Percentiles rank a stretch among this genome's conserved stretches.
Evolutionary conservation across 2,329 filamentous ascomycete genomes (phyloP).

Genomic region (Kalmusia sp.): DNA sequence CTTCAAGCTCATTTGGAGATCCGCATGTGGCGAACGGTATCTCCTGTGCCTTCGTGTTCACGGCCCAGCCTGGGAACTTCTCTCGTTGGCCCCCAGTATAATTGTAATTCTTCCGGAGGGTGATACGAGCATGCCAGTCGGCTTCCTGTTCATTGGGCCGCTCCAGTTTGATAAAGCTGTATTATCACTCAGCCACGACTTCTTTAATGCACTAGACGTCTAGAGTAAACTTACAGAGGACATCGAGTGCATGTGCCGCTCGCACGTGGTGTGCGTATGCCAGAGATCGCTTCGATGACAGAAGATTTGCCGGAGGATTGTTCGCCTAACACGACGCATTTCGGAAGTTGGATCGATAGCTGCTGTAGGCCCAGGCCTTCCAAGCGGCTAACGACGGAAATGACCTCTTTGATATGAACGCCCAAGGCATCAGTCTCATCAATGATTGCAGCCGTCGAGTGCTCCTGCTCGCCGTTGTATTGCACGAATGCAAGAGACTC

Average conservation of each 20-base stretch:
- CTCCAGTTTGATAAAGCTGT: constrained; percentile 38
- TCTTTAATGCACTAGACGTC: constrained; percentile 16
- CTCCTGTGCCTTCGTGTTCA: constrained; percentile 48
- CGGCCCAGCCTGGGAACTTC: constrained; percentile 71
- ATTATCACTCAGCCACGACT: constrained; percentile 41
- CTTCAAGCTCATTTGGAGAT: constrained; percentile 69
- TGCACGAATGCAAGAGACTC: constrained; percentile 5
- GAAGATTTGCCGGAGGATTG: constrained; percentile 85
- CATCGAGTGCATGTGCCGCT: constrained; percentile 81
- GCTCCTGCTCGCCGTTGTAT: neutral
- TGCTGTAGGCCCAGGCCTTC: constrained; percentile 76
- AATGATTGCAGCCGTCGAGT: neutral
- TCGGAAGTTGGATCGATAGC: constrained; percentile 71
- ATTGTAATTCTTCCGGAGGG: constrained; percentile 69
- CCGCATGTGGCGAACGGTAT: constrained; percentile 69
- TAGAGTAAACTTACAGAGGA: constrained; percentile 74
- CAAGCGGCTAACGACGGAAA: constrained; percentile 68
- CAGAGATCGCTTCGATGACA: constrained; percentile 56
- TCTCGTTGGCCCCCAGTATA: constrained; percentile 56
- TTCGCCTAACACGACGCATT: constrained; percentile 83
- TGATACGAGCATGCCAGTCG: constrained; percentile 72
- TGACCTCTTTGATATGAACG: constrained; percentile 68
- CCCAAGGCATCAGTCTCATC: constrained; percentile 55
- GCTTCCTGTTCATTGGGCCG: constrained; percentile 53
- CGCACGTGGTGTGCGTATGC: constrained; percentile 74